Evolutionary conservation across 352 stramenopile species (phyloP), one percentile per base, ranked within the genome.

Genomic region (Pythium aquatile): DNA sequence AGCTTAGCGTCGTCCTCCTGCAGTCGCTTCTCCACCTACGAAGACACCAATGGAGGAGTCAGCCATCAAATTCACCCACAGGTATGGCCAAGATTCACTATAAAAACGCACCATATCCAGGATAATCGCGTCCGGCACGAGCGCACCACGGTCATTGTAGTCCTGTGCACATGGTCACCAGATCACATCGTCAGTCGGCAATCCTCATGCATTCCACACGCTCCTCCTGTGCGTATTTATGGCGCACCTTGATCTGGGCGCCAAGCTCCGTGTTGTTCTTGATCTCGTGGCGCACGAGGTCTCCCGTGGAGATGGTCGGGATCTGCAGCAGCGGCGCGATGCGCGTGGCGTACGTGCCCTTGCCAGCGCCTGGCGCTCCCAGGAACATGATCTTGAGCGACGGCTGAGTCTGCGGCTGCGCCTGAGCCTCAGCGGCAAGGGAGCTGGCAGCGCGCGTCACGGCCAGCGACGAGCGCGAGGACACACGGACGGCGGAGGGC

Each of bases 321-420:
- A 97, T 93, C 58, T 89, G 65, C 57, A 97, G 75, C 72, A 89
- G 82, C 10, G 83, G 82, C n/a, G 87, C 85, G 40, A 97, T 93
- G 58, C 87, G 86, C 44, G 77, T 85, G 30, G 89, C 88, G 66
- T 97, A 97, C 48, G 90, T 97, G 66, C 90, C 90, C 75, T 97
- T 97, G 66, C 90, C 90, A 3, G 89, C 88, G 56, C 90, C 90
- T 0, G 90, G 90, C 40, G 90, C 86, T 10, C 90, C 90, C 4
- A 97, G 83, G 65, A 97, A 96, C 86, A 97, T 94, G 74, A 97
- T 88, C 66, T 86, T 88, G 57, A 91, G 74, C 66, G 81, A 76
- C 30, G 44, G 53, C 65, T 63, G 44, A 8, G 58, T 2, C 46
- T 71, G 55, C 46, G 48, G n/a, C 51, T 39, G 28, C 32, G 61